phyloP scores from a whole-genome alignment of 305 asterid genomes.

The Petunia hybrid region DNA sequence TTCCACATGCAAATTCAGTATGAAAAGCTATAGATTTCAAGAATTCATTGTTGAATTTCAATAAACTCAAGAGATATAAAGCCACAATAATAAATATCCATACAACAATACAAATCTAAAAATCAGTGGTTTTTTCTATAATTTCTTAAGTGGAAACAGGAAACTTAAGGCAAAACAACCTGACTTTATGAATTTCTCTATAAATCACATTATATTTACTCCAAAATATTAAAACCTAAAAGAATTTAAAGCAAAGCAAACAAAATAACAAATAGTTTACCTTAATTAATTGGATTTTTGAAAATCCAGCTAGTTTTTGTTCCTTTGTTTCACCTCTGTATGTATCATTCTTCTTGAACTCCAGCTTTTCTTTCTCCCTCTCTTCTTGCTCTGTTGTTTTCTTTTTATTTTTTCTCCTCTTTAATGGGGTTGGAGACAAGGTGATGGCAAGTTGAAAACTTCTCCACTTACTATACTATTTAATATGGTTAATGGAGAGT shows the following conservation, averaged over 20 bases:
- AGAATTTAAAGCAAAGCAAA: background rate
- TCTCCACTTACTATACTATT: constrained; percentile 22
- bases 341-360: constrained; percentile 9
- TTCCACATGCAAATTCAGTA: background rate
- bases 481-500: constrained; percentile 18
- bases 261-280: background rate
- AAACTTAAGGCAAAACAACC: background rate
- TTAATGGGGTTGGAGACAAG: constrained; percentile 20
- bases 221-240: background rate
- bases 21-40: constrained; percentile 5
- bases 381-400: background rate
- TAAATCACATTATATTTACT: background rate
- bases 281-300: constrained; percentile 14
- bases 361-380: constrained; percentile 28
- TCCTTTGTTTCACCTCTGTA: background rate
- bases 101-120: background rate
- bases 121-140: background rate
- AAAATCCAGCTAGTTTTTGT: constrained; percentile 6
- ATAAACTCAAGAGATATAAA: background rate
- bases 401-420: background rate
- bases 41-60: background rate
- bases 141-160: background rate
- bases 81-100: background rate
- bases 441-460: constrained; percentile 24
- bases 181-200: background rate